A percentile compares a stretch with the other conserved stretches of the same genome.
Evolutionary conservation across 768 basidiomycete species (phyloP).

Genomic region (Daedaleopsis nitida): DNA sequence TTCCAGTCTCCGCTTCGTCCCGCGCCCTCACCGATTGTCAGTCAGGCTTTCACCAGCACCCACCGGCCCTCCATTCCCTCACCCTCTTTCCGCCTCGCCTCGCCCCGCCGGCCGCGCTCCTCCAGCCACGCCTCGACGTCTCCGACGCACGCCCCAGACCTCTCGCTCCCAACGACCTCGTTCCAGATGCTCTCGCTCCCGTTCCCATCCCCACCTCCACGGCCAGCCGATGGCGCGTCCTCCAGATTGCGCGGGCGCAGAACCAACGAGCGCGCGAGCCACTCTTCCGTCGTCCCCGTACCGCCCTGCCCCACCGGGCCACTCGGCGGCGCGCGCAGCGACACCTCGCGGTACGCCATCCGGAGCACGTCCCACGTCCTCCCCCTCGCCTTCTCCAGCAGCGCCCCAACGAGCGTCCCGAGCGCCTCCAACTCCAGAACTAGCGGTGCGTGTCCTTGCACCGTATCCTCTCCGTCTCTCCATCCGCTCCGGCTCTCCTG

Average conservation of each 20-base stretch:
- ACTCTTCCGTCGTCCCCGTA: slow-evolving; percentile 35
- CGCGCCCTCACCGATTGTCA: not conserved
- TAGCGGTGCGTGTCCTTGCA: no score
- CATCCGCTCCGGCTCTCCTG: not conserved
- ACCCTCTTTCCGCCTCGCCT: slow-evolving; percentile 60
- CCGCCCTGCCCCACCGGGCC: not conserved
- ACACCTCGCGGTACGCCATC: slow-evolving; percentile 63
- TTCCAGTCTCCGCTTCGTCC: not conserved
- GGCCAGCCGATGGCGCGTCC: no score
- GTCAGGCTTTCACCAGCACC: slow-evolving; percentile 52
- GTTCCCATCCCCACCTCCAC: not conserved
- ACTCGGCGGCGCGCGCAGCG: slow-evolving; percentile 21
- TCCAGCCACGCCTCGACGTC: slow-evolving; percentile 56
- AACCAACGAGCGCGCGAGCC: slow-evolving; percentile 34
- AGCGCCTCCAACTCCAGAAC: slow-evolving; percentile 45
- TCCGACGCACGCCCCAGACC: not conserved
- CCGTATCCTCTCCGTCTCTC: not conserved
- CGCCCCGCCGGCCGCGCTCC: slow-evolving; percentile 41
- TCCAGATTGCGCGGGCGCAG: not conserved
- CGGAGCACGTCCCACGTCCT: slow-evolving; percentile 64
- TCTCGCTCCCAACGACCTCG: slow-evolving; percentile 21
- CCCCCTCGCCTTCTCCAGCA: slow-evolving; percentile 53
- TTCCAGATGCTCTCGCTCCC: slow-evolving; percentile 17
- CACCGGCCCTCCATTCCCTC: slow-evolving; percentile 58
- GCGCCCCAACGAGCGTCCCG: slow-evolving; percentile 42